Evolutionary conservation across 1,284 basidiomycete species (phyloP), one percentile per base, ranked within the genome.

Genomic region (Rhodotorula sp.): DNA sequence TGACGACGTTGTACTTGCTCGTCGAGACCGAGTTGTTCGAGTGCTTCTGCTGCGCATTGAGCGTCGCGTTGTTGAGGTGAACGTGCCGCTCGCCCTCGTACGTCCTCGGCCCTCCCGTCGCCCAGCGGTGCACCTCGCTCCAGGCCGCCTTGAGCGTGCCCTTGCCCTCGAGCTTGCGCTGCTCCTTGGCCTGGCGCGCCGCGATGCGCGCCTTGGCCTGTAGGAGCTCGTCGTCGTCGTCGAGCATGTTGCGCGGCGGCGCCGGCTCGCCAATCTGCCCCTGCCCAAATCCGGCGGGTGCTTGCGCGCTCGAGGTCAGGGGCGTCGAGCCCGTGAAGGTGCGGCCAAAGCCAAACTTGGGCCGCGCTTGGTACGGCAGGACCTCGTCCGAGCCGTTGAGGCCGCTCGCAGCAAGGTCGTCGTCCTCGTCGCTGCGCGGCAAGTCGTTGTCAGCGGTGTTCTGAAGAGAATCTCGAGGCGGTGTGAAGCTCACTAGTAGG

Each of bases 1-100:
- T 92, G 48, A 86, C 86, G 50, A 90, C 76, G 79, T 95, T 97
- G 84, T 98, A 99, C 82, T 99, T 99, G 85, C 90, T 93, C 27
- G 97, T 98, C 57, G 90, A 92, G 63, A 99, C 90, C 74, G 90
- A 90, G 82, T 99, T 99, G 74, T 80, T 70, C n/a, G 58, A 68
- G 56, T 66, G 78, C 58, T 70, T 72, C 50, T 50, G 57, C 41
- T 53, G 50, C 9, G 64, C 53, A 53, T 79, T 79, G 61, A 70
- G 46, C 42, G 54, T 49, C 59, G 70, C 59, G 41, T 78, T 70
- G 48, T 74, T 75, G 61, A 78, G 66, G 44, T 76, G 69, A 25
- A 79, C 75, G 34, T 70, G 59, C 42, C 78, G 59, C 50, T 79
- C 78, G 9, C 77, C 77, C 49, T 66, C 64, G 42, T 75, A 74